Evolutionary conservation across 2,329 filamentous ascomycete species (phyloP), one percentile per base, ranked within the genome.

Genomic region (Diplodia intermedia): DNA sequence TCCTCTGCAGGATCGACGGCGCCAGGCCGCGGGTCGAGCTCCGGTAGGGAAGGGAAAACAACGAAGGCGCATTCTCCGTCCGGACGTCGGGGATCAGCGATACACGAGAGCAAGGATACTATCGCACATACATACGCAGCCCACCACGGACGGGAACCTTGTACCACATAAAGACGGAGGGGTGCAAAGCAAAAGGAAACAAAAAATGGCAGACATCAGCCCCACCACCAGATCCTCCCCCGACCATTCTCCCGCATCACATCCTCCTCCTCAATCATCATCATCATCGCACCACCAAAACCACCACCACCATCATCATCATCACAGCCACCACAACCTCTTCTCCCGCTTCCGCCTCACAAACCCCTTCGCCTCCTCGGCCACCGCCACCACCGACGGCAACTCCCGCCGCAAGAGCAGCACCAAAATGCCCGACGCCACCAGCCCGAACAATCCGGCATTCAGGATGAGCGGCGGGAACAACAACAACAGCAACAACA

Each of bases 361-460:
- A 26, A 61, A 61, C 57, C 57, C 57, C 9, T 61, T 61, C 18
- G 38, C 57, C 12, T 20, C 23, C 26, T 18, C 23, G 23, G 29
- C 8, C 18, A 26, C 36, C 0, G 40, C 57, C 11, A 61, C 40
- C 40, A 18, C 5, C 8, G 57, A 61, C 26, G 20, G 31, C 23
- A 49, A 61, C 15, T 49, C 57, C 7, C 38, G 57, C 23, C 40
- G 57, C 20, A 61, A 50, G 40, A 61, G 57, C 57, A 61, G 57
- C 57, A 61, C 57, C 14, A n/a, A 4, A 26, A 8, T 61, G 57
- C 57, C 31, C 20, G 23, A n/a, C 20, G 3, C 26, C 15, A 49
- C 26, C 20, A 31, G 40, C 8, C 14, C 7, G 26, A 8, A 18
- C 40, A 11, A n/a, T 14, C 57, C 57, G 26, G 26, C 26, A 8